Conservation (phyloP, 2,329 filamentous ascomycete species). For the Alternaria triticina region DNA sequence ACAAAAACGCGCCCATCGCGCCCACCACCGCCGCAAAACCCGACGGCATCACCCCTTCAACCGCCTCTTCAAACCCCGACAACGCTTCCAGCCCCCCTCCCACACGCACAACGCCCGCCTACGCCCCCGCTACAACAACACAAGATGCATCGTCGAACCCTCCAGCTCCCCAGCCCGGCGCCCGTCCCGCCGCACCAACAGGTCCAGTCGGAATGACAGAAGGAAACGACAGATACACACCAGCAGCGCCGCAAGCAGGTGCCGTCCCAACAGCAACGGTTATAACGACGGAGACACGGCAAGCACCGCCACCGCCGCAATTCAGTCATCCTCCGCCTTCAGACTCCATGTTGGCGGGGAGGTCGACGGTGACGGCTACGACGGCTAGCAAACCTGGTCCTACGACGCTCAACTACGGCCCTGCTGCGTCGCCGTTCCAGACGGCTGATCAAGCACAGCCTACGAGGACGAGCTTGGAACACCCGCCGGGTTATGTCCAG, state of each 20-base stretch:
- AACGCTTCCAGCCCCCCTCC: conserved; percentile 37
- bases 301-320: conserved; percentile 44
- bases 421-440: conserved; percentile 38
- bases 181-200: conserved; percentile 38
- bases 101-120: conserved; percentile 42
- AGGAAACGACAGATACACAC: conserved; percentile 18
- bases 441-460: conserved; percentile 17
- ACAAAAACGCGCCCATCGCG: conserved; percentile 55
- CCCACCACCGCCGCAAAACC: conserved; percentile 47
- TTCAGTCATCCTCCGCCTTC: conserved; percentile 49
- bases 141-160: conserved; percentile 29
- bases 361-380: conserved; percentile 43
- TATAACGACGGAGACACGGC: conserved; percentile 41
- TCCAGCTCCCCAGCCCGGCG: conserved; percentile 50
- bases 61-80: conserved; percentile 31
- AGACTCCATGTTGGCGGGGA: conserved; percentile 47
- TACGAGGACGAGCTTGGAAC: conserved; percentile 40
- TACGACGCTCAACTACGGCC: conserved; percentile 49
- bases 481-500: conserved; percentile 58
- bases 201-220: conserved; percentile 9
- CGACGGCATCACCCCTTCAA: conserved; percentile 47
- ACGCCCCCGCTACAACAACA: conserved; percentile 40
- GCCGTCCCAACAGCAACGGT: conserved; percentile 34
- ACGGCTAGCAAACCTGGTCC: conserved; percentile 39
- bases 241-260: conserved; percentile 48